These are phyloP conservation scores for Phytopythium sindhum DNA, from an alignment of 352 stramenopile species.

Conservation along the genomic window DNA sequence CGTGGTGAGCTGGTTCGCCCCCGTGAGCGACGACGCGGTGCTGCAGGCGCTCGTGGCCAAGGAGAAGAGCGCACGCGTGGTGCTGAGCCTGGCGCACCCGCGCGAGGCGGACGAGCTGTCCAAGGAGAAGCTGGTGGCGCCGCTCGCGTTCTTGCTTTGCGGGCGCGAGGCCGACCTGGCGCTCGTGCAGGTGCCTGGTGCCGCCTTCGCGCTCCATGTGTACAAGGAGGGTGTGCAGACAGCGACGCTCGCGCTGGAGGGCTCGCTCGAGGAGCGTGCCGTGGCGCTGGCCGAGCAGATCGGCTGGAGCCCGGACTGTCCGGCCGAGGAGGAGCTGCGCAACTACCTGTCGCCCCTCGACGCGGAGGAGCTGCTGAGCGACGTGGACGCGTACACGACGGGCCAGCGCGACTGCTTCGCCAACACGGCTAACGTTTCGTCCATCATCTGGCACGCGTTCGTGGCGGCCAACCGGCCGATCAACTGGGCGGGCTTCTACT, in stretches of 20 bases:
- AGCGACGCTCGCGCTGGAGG: conserved; percentile 31
- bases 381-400: conserved; percentile 61
- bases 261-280: conserved; percentile 48
- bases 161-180: conserved; percentile 61
- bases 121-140: conserved; percentile 38
- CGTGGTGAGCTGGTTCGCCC: conserved; percentile 5
- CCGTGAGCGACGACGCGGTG: conserved; percentile 5
- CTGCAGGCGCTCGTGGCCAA: conserved; percentile 2
- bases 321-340: conserved; percentile 36
- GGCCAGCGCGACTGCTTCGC: conserved; percentile 74
- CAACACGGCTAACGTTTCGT: conserved; percentile 76
- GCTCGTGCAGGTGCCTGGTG: conserved; percentile 4
- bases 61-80: neutral
- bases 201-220: conserved; percentile 16
- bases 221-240: conserved; percentile 45
- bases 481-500: conserved; percentile 86
- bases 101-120: conserved; percentile 27
- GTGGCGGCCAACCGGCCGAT: conserved; percentile 49
- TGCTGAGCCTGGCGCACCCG: conserved; percentile 18
- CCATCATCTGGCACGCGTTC: conserved; percentile 84
- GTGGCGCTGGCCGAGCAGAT: conserved; percentile 45
- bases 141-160: conserved; percentile 59
- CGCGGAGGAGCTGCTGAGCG: conserved; percentile 52
- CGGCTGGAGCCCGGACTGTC: conserved; percentile 65
- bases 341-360: conserved; percentile 65